A percentile compares a stretch with the other conserved stretches of the same genome.
Evolutionary conservation across 108 stramenopile genomes (phyloP).

Genomic region (Fragilariopsis cylindrus): DNA sequence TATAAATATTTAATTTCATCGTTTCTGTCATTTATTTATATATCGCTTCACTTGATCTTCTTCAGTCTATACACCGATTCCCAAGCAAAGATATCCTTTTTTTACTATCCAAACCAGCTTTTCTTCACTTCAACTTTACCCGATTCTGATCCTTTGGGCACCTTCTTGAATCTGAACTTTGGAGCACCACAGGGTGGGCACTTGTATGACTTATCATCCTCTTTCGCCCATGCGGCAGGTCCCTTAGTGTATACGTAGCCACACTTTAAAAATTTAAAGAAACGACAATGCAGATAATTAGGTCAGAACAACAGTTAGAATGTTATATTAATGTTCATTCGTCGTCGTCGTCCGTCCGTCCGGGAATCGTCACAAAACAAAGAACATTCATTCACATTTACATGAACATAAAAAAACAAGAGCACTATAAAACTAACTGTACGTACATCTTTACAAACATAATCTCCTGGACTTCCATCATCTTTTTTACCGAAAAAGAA

Average conservation of each 20-base stretch:
- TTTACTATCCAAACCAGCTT: conserved; percentile 51
- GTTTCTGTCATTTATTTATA: too few species aligned
- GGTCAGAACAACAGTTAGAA: not conserved
- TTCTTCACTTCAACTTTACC: conserved; percentile 76
- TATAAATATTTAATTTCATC: too few species aligned
- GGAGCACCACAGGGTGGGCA: conserved; percentile 85
- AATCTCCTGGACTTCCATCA: conserved; percentile 78
- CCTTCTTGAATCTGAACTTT: conserved; percentile 83
- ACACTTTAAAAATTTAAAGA: conserved; percentile 51
- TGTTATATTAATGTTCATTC: not conserved
- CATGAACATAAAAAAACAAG: not conserved
- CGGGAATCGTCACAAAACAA: not conserved
- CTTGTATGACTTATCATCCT: conserved; percentile 46
- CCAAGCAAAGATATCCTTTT: too few species aligned
- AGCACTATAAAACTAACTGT: conserved; percentile 9
- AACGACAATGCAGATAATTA: not conserved
- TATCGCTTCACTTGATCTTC: too few species aligned
- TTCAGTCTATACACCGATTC: too few species aligned
- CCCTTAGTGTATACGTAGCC: conserved; percentile 91
- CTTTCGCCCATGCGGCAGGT: conserved; percentile 75
- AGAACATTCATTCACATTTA: not conserved
- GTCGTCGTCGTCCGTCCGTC: not conserved
- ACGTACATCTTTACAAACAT: conserved; percentile 60
- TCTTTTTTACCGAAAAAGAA: conserved; percentile 69
- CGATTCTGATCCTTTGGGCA: conserved; percentile 74